These are phyloP conservation scores for Aspergillus sp. DNA, from an alignment of 2,329 filamentous ascomycete species.

Conservation along the genomic window DNA sequence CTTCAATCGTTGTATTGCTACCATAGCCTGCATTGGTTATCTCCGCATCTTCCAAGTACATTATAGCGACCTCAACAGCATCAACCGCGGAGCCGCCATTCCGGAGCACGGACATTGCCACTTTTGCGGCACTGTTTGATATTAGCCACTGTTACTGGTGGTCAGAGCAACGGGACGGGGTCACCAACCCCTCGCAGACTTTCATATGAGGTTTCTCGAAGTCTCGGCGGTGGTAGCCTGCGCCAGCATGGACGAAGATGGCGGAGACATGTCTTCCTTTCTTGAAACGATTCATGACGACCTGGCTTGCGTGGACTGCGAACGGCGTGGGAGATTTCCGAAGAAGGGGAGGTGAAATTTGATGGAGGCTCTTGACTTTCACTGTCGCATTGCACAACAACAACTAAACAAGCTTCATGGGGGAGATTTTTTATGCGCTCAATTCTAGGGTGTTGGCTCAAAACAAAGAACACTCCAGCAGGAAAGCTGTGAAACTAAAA, in stretches of 20 bases:
- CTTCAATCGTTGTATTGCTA: constrained; percentile 90
- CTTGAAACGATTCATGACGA: constrained; percentile 40
- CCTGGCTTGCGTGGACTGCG: background rate
- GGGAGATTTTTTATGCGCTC: constrained; percentile 7
- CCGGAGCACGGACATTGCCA: constrained; percentile 80
- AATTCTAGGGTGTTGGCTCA: background rate
- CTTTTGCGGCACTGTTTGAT: constrained; percentile 70
- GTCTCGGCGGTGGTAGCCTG: constrained; percentile 85
- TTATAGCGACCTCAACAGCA: constrained; percentile 87
- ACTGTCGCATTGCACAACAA: constrained; percentile 8
- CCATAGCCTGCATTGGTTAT: constrained; percentile 97
- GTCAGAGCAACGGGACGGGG: background rate
- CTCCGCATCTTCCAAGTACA: constrained; percentile 85
- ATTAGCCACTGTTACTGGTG: constrained; percentile 11
- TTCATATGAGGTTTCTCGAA: constrained; percentile 85
- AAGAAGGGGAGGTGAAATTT: constrained; percentile 2
- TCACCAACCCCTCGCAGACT: constrained; percentile 82
- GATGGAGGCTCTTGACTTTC: constrained; percentile 2
- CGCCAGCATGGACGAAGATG: constrained; percentile 94
- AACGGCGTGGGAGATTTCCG: background rate
- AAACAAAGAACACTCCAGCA: background rate
- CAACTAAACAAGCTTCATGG: constrained; percentile 4
- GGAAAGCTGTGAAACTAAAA: background rate
- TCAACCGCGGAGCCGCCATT: constrained; percentile 81
- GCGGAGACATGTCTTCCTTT: constrained; percentile 63